Conservation (phyloP, 1,284 basidiomycete species). For the Ustilago xerochloae region DNA sequence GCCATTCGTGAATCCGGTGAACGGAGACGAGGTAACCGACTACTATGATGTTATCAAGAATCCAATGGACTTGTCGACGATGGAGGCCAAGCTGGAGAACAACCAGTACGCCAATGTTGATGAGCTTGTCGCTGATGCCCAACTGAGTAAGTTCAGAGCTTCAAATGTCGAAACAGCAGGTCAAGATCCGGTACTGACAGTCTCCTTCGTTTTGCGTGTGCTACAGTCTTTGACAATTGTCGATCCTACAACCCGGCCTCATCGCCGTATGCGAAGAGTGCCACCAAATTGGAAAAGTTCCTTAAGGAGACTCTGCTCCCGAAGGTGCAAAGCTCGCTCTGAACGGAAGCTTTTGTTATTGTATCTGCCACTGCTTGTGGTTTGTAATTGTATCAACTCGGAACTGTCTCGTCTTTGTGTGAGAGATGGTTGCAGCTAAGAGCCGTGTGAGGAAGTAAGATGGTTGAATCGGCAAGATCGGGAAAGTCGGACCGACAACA, state of each 20-base stretch:
- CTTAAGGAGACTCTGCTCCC: constrained; percentile 62
- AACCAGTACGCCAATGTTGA: constrained; percentile 80
- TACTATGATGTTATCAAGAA: constrained; percentile 90
- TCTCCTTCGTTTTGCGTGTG: no score
- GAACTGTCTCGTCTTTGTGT: no score
- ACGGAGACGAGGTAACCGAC: constrained; percentile 83
- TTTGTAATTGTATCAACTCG: background rate
- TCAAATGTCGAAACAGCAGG: no score
- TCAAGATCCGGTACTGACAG: no score
- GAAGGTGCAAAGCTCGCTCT: constrained; percentile 49
- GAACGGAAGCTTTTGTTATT: background rate
- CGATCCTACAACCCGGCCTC: constrained; percentile 86
- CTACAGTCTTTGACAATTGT: constrained; percentile 89
- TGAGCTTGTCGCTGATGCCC: constrained; percentile 82
- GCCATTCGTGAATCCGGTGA: constrained; percentile 87
- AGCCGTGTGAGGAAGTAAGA: no score
- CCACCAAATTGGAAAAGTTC: constrained; percentile 79
- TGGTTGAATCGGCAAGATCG: no score
- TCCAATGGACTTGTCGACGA: constrained; percentile 94
- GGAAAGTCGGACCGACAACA: background rate
- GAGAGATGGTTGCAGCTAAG: no score
- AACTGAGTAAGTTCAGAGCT: constrained; percentile 32
- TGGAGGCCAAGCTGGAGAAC: constrained; percentile 90
- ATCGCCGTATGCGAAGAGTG: constrained; percentile 86
- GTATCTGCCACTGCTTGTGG: background rate